Percentiles rank a stretch among this genome's conserved stretches.
These are phyloP conservation scores for Aspergillus quadrilineatus DNA, from an alignment of 2,329 filamentous ascomycete species.

Conservation along the genomic window DNA sequence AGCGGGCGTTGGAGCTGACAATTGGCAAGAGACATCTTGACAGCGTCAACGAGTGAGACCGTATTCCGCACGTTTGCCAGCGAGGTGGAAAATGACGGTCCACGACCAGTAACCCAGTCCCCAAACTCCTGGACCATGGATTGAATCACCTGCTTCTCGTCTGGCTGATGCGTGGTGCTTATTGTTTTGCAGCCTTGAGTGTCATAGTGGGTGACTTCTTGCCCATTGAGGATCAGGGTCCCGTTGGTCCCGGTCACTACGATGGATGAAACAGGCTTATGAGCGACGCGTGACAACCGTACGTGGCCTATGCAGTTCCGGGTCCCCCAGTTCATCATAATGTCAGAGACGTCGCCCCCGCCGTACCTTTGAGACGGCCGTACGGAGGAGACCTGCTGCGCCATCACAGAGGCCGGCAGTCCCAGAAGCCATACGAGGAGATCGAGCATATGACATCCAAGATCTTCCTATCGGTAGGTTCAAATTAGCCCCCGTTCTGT, in stretches of 20 bases:
- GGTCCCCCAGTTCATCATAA: neutral
- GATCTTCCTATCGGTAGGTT: neutral
- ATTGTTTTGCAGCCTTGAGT: no score
- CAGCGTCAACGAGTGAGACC: neutral
- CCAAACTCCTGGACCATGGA: neutral
- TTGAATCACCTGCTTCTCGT: neutral
- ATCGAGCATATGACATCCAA: neutral
- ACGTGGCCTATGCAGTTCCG: neutral
- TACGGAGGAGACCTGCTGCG: neutral
- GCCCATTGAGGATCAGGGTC: neutral
- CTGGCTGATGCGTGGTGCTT: no score
- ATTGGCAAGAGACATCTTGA: neutral
- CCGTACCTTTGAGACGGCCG: neutral
- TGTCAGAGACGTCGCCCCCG: neutral
- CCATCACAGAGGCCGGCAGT: neutral
- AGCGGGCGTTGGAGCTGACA: neutral
- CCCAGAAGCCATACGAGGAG: neutral
- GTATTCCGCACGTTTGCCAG: neutral
- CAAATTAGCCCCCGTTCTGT: no score
- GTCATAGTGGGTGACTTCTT: neutral
- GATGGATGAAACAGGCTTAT: neutral
- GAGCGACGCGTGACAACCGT: neutral
- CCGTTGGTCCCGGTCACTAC: neutral
- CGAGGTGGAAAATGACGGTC: neutral
- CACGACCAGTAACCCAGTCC: neutral